Evolutionary conservation across 768 basidiomycete species (phyloP).

Genomic region (Psilocybe cyanescens): DNA sequence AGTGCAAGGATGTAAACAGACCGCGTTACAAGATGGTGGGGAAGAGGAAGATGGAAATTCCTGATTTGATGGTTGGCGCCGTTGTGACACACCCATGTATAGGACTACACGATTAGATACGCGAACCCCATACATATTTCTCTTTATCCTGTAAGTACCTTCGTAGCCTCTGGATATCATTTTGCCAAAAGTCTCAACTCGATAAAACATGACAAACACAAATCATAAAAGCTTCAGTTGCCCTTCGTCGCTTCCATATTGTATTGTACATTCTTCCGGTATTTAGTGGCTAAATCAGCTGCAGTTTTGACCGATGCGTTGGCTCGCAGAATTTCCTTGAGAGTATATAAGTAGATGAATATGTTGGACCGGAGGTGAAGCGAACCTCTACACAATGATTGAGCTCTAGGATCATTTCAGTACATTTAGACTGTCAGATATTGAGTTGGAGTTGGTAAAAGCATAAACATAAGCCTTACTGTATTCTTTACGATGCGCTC

Average conservation of each 20-base stretch:
- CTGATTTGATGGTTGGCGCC: not conserved
- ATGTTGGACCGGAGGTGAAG: not conserved
- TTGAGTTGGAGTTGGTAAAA: constrained; percentile 7
- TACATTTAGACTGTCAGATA: constrained; percentile 80
- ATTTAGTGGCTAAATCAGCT: constrained; percentile 84
- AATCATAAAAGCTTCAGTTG: constrained; percentile 24
- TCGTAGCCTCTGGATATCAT: no score
- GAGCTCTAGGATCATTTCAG: constrained; percentile 86
- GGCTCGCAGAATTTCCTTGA: constrained; percentile 78
- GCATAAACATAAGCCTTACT: constrained; percentile 45
- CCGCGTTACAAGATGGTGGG: not conserved
- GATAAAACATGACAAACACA: not conserved
- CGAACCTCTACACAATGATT: constrained; percentile 86
- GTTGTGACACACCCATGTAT: not conserved
- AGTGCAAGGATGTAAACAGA: no score
- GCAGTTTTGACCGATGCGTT: constrained; percentile 80
- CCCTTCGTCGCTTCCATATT: constrained; percentile 78
- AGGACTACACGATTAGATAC: no score
- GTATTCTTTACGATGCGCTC: constrained; percentile 92
- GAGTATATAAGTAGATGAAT: not conserved
- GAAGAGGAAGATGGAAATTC: constrained; percentile 4
- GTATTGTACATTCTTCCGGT: constrained; percentile 91
- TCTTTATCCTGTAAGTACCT: no score
- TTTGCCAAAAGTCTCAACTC: no score
- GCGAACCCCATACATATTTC: no score